phyloP scores from a whole-genome alignment of 1,139 yeast genomes.

The Keqinozyma sinolaborantium region DNA sequence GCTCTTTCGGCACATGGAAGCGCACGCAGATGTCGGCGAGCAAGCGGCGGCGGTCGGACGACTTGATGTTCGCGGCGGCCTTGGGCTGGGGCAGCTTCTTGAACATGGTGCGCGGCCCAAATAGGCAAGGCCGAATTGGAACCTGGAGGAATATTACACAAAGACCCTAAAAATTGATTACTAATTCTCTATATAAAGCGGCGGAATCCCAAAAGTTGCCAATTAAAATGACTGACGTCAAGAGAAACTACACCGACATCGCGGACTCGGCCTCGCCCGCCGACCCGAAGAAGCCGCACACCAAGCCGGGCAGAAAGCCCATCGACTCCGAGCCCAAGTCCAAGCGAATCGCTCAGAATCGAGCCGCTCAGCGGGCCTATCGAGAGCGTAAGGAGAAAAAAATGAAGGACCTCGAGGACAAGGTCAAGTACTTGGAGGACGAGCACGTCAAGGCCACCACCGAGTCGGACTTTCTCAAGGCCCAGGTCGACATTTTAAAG shows the following conservation, averaged over 20 bases:
- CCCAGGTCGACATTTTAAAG: conserved; percentile 75
- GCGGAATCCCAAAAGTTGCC: neutral
- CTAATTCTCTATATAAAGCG: neutral
- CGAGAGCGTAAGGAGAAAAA: conserved; percentile 89
- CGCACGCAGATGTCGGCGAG: conserved; percentile 43
- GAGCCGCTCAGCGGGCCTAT: conserved; percentile 97
- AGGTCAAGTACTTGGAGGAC: conserved; percentile 67
- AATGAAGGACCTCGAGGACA: conserved; percentile 80
- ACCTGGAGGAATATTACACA: neutral
- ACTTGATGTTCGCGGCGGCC: conserved; percentile 74
- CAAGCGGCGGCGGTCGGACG: conserved; percentile 73
- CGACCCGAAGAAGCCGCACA: conserved; percentile 36
- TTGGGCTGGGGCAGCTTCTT: conserved; percentile 64
- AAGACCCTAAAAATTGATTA: neutral
- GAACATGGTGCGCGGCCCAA: conserved; percentile 41
- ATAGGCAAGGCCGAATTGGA: neutral
- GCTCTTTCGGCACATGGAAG: conserved; percentile 42
- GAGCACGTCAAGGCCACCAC: conserved; percentile 61
- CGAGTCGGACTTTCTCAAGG: conserved; percentile 70
- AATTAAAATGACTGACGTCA: conserved; percentile 29
- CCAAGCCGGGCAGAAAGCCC: conserved; percentile 63
- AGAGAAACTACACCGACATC: conserved; percentile 31
- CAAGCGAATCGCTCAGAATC: conserved; percentile 92
- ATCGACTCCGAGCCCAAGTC: conserved; percentile 75
- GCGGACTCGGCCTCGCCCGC: conserved; percentile 18